These are phyloP conservation scores for Cystoisospora suis DNA, from an alignment of 169 alveolate genomes.

Conservation along the genomic window DNA sequence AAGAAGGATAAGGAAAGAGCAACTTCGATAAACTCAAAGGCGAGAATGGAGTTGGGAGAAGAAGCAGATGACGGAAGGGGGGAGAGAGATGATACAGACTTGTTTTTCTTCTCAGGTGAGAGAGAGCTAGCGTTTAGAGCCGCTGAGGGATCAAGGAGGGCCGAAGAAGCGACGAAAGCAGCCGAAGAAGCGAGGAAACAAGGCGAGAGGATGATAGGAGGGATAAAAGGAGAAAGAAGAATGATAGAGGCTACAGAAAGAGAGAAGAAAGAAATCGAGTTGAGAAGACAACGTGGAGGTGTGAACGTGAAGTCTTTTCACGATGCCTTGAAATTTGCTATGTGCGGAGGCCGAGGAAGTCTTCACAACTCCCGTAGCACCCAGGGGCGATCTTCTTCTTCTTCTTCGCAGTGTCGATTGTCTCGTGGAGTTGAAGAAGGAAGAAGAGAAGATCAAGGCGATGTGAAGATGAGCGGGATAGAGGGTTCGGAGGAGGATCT, in stretches of 20 bases:
- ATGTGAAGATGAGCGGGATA: neutral
- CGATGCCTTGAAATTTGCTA: conserved; percentile 12
- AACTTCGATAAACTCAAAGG: neutral
- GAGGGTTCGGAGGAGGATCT: neutral
- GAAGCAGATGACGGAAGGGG: neutral
- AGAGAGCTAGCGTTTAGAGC: neutral
- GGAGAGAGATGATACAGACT: neutral
- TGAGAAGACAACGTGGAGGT: neutral
- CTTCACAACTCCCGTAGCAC: neutral
- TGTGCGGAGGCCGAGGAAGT: neutral
- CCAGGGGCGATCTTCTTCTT: neutral
- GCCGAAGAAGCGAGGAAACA: neutral
- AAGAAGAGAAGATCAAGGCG: neutral
- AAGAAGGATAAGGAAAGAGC: neutral
- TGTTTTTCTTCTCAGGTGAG: neutral
- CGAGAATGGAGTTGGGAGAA: neutral
- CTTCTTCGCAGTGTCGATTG: too few species aligned
- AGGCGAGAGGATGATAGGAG: neutral
- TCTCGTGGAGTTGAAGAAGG: too few species aligned
- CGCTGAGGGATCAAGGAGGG: conserved; percentile 1
- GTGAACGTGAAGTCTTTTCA: neutral
- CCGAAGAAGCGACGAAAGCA: neutral
- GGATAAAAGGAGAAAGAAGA: neutral
- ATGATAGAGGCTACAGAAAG: neutral
- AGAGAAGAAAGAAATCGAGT: neutral